phyloP scores from a whole-genome alignment of 2,329 filamentous ascomycete species.

The Colletotrichum sp. region DNA sequence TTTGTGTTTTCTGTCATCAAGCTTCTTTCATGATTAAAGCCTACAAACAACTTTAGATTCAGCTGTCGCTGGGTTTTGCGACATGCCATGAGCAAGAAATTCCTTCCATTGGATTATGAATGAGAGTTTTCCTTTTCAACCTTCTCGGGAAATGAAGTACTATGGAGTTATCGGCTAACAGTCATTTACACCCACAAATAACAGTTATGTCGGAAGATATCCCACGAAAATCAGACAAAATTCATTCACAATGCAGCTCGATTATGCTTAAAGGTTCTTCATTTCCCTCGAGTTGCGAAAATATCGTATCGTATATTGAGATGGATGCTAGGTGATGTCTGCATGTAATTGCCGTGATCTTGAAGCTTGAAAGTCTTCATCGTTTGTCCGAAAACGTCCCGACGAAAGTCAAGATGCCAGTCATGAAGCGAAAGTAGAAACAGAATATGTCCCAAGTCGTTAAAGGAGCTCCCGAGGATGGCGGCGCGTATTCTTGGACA shows the following conservation, averaged over 20 bases:
- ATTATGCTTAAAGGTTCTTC: too few relatives aligned
- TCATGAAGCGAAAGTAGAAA: neutral
- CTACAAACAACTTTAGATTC: accelerated
- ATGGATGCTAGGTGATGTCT: too few relatives aligned
- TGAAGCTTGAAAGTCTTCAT: neutral
- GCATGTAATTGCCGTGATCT: accelerated
- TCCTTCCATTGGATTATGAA: neutral
- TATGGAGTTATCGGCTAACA: accelerated
- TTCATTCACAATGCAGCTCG: too few relatives aligned
- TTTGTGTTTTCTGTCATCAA: neutral
- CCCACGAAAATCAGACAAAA: accelerated
- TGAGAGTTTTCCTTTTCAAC: accelerated
- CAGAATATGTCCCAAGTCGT: neutral
- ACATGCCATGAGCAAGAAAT: neutral
- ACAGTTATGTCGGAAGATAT: too few relatives aligned
- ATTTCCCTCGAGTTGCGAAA: too few relatives aligned
- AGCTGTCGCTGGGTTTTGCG: neutral
- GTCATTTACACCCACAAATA: too few relatives aligned
- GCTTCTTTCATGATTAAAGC: neutral
- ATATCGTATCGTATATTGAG: accelerated
- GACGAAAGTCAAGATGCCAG: neutral
- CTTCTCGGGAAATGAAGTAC: accelerated
- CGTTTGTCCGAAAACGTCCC: accelerated
- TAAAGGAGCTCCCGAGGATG: neutral
- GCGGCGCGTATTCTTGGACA: neutral